phyloP scores from a whole-genome alignment of 176 grass and related monocot genomes.

The Saccharum spontaneum region DNA sequence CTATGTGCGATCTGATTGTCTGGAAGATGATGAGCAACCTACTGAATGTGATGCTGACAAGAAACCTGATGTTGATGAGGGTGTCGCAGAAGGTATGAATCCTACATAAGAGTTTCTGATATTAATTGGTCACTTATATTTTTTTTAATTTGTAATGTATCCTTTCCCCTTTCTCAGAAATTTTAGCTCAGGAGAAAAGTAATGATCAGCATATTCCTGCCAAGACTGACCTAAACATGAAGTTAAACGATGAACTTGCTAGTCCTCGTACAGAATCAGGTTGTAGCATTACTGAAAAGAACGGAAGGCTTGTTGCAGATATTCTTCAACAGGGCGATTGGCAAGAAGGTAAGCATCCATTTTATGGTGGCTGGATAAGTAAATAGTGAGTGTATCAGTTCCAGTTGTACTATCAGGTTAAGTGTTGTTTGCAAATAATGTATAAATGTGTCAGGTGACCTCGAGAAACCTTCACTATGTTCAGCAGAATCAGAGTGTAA shows the following conservation, averaged over 20 bases:
- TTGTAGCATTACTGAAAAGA: background rate
- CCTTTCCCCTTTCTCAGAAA: background rate
- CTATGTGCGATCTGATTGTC: background rate
- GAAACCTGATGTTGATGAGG: background rate
- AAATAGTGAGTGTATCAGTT: background rate
- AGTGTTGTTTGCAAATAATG: slow-evolving; percentile 11
- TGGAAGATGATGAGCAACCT: background rate
- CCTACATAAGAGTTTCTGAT: background rate
- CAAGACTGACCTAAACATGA: background rate
- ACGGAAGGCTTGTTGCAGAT: background rate
- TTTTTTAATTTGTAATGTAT: background rate
- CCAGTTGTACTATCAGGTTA: slow-evolving; percentile 1
- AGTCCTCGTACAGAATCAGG: background rate
- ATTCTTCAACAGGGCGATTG: slow-evolving; percentile 13
- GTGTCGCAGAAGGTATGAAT: slow-evolving; percentile 15
- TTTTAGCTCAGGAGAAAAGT: background rate
- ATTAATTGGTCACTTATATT: background rate
- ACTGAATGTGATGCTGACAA: background rate
- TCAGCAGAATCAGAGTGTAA: background rate
- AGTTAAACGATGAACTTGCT: background rate
- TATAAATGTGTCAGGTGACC: slow-evolving; percentile 33
- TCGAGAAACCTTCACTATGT: background rate
- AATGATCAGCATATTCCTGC: background rate
- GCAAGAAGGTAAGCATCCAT: slow-evolving; percentile 26
- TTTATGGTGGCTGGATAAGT: background rate